Evolutionary conservation across 2,329 filamentous ascomycete genomes (phyloP), one percentile per base, ranked within the genome.

Genomic region (Nemania abortiva): DNA sequence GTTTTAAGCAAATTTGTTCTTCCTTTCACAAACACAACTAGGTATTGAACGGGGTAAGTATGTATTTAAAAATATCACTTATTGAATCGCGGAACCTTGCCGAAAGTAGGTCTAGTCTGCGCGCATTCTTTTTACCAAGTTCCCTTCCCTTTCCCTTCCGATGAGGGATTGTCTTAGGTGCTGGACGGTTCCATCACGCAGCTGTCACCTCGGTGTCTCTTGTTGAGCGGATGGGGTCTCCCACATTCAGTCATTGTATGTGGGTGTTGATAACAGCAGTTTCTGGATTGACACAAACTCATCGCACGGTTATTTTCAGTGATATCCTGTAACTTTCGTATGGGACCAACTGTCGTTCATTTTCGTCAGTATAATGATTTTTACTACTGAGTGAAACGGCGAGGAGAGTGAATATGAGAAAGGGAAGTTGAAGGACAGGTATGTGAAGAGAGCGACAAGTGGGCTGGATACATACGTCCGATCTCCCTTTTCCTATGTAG

Each of bases 401-500:
- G 2, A 15, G 37, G 18, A 5, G 6, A 24, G 54, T 20, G 47
- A 11, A 53, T 13, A 1, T 22, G 9, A 9, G 22, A 9, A n/a
- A 29, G 18, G 4, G 9, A 27, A 56, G 15, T n/a, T 10, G 13
- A 34, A 45, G 9, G 11, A 3, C n/a, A 22, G 18, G 9, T 15
- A 62, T 22, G 58, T 37, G 11, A 31, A 47, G 6, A 20, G 37
- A 15, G 31, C 31, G 11, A 31, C 20, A 7, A 1, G 34, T 18
- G 18, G 15, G 9, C 10, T 31, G 31, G 29, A 6, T 13, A 39
- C 61, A 9, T 56, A 63, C 52, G 52, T 7, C 61, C 52, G 15
- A 63, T 37, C n/a, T 56, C 61, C 39, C 61, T 47, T 24, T 34
- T 18, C 24, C 42, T 24, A 5, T 49, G 22, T 11, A 63, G 27